phyloP scores from a whole-genome alignment of 352 stramenopile genomes.

The Pythium coloratum region DNA sequence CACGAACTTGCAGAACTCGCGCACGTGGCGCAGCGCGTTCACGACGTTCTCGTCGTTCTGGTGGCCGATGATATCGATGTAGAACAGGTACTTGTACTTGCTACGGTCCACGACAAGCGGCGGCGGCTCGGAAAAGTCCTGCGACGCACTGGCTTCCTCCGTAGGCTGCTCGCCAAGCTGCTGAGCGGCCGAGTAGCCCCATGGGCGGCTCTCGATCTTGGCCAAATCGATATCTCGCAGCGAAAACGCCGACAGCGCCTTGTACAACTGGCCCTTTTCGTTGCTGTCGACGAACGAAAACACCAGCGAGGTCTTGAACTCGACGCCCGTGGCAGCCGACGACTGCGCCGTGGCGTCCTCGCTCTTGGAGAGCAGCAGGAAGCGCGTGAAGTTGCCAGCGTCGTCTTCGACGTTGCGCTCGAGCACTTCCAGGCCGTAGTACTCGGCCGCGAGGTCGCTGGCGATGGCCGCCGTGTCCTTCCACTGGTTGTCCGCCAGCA shows the following conservation, averaged over 20 bases:
- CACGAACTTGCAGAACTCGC: conserved; percentile 83
- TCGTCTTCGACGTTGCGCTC: conserved; percentile 89
- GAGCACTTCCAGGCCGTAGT: conserved; percentile 92
- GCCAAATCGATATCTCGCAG: conserved; percentile 60
- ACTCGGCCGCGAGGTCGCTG: conserved; percentile 93
- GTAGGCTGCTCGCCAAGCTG: conserved; percentile 33
- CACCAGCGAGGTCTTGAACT: conserved; percentile 77
- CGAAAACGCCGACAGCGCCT: conserved; percentile 61
- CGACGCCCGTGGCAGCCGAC: conserved; percentile 28
- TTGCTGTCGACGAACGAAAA: conserved; percentile 73
- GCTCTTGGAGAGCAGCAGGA: conserved; percentile 82
- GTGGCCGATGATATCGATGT: conserved; percentile 69
- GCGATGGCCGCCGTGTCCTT: conserved; percentile 91
- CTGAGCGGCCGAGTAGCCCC: conserved; percentile 56
- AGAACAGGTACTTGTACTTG: conserved; percentile 84
- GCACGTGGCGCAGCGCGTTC: conserved; percentile 76
- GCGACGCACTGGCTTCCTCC: conserved; percentile 32
- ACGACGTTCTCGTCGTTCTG: conserved; percentile 63
- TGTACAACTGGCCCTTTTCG: conserved; percentile 60
- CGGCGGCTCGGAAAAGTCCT: conserved; percentile 35
- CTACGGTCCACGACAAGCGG: conserved; percentile 26
- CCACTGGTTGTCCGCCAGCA: conserved; percentile 91
- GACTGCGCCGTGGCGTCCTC: conserved; percentile 30
- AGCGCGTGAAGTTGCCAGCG: conserved; percentile 94
- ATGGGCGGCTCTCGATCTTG: conserved; percentile 78